Evolutionary conservation across 768 basidiomycete genomes (phyloP), one percentile per base, ranked within the genome.

Genomic region (Rhizopogon vinicolor): DNA sequence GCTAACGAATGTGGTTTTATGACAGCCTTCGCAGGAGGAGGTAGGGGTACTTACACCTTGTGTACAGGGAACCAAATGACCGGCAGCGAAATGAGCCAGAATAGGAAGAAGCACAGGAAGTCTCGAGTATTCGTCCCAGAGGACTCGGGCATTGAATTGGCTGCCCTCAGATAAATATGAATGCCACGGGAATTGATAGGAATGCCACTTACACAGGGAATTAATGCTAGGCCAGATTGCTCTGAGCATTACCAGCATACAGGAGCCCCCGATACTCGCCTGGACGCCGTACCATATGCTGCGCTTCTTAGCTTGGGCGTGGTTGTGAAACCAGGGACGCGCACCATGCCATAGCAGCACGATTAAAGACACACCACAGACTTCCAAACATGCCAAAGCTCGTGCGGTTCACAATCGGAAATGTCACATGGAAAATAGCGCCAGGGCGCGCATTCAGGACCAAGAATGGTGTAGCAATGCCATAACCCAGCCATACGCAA

Each of bases 1-100:
- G 58, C 83, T 85, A 64, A 49, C 59, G 54, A 60, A 58, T 41
- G 51, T 37, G 42, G 57, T 4, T 62, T 50, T 19, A 8, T 52
- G 14, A 43, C 52, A 37, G n/a, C 49, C 25, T 50, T 25, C 42
- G 37, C 37, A 19, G 12, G 40, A 55, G 44, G 52, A 59, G 46
- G 35, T 52, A 58, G 57, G 56, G 55, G 44, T 52, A 71, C 82
- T 55, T 67, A 87, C 86, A 90, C 86, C 63, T 86, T 79, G 74
- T 93, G 89, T 46, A 91, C 83, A 10, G 88, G 89, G 60, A 90
- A 86, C 86, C 86, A 91, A 61, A 91, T 85, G 16, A 85, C 84
- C 8, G 88, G 89, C 31, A 92, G 78, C 33, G 84, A 87, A 40
- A 90, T 77, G 28, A 91, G 72, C 86, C 89, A 93, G 76, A 92